Conservation (phyloP, 495 filamentous ascomycete species). For the Polyplosphaeria fusca region DNA sequence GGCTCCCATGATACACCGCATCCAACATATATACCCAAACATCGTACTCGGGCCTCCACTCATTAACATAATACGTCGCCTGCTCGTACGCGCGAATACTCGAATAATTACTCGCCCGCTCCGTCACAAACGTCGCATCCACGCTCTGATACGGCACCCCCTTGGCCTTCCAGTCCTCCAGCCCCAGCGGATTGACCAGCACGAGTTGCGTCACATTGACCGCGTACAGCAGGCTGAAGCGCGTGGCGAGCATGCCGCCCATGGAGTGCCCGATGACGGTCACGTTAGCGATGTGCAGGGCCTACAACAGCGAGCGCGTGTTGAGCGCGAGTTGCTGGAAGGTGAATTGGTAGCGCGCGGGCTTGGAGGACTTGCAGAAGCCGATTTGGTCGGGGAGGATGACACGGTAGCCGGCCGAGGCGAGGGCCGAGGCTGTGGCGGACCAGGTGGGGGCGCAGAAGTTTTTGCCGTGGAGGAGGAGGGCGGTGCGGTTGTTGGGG, state of each 20-base stretch:
- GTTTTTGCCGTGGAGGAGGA: slow-evolving; percentile 49
- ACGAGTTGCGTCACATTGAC: slow-evolving; percentile 33
- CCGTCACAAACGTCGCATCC: slow-evolving; percentile 35
- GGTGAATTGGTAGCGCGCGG: slow-evolving; percentile 45
- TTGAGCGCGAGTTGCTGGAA: slow-evolving; percentile 46
- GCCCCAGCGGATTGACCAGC: slow-evolving; percentile 44
- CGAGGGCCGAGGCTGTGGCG: slow-evolving; percentile 38
- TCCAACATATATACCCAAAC: slow-evolving; percentile 49
- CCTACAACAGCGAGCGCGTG: slow-evolving; percentile 39
- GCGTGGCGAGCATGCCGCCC: slow-evolving; percentile 47
- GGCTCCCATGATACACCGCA: slow-evolving; percentile 43
- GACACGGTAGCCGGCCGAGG: slow-evolving; percentile 43
- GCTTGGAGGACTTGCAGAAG: slow-evolving; percentile 51
- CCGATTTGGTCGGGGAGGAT: slow-evolving; percentile 49
- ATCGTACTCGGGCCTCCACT: slow-evolving; percentile 43
- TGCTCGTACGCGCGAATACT: slow-evolving; percentile 46
- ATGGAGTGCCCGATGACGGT: slow-evolving; percentile 49
- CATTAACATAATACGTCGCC: slow-evolving; percentile 44
- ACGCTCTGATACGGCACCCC: slow-evolving; percentile 45
- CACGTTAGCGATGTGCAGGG: slow-evolving; percentile 35
- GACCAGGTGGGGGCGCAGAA: slow-evolving; percentile 49
- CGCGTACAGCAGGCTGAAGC: slow-evolving; percentile 48
- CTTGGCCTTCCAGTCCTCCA: slow-evolving; percentile 47
- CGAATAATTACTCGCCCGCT: slow-evolving; percentile 40
- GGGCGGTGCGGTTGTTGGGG: slow-evolving; percentile 32